Base-by-base conservation (phyloP, 2,329 filamentous ascomycete genomes). In the Paraphoma chrysanthemicola region DNA sequence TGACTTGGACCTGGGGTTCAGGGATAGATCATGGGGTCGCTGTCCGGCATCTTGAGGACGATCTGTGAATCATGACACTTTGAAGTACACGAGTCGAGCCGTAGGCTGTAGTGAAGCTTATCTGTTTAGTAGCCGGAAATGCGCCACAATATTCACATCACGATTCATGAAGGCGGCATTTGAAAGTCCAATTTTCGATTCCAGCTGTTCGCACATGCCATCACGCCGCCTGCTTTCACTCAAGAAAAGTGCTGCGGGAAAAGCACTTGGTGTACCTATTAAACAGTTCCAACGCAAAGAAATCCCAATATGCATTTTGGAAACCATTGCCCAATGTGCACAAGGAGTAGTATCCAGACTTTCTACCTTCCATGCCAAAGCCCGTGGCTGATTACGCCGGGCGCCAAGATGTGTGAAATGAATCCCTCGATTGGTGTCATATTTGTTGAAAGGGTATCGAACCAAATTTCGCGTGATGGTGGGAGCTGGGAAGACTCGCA, bases 281-380 rank as follows among this genome's bases (percentile, higher is more conserved):
- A 28, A n/a, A 30, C 41, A 39, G 28, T 47, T 31, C 48, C 45
- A 53, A 54, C 36, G 48, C 43, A 44, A 30, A 46, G 42, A 38
- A 30, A 38, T 49, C 45, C 47, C 29, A 18, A 46, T 48, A 52
- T 50, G 51, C 49, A 47, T 50, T 39, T 60, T 60, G 43, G 36
- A 38, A 44, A 45, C 41, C 54, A 54, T 30, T 44, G 41, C 58
- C 39, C 54, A 63, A 60, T 66, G 46, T 66, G 65, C 61, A 65
- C 61, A 56, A 38, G 60, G 59, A 60, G 54, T 60, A 64, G 59
- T 69, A 71, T 68, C 63, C 65, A 70, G 62, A 62, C 54, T 56
- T 62, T 29, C 43, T 49, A 41, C 29, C 16, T 17, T 55, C 48
- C 43, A 49, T 55, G 54, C 49, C 33, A 36, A 36, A 3, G 33